Conservation (phyloP, 805 yeast genomes). For the Nakazawaea anatomiae region DNA sequence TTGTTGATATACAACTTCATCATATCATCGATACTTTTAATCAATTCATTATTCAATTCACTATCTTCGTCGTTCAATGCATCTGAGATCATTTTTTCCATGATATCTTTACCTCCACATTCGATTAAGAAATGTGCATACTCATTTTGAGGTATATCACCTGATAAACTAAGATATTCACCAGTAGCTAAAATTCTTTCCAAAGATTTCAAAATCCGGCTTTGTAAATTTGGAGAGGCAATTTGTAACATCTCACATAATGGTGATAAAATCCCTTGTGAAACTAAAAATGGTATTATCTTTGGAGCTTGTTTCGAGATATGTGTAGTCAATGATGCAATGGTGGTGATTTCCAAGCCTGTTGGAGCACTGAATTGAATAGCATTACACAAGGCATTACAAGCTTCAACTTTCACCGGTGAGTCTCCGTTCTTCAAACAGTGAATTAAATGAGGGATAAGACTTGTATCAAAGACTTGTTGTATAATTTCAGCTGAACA, state of each 20-base stretch:
- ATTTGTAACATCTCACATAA: slow-evolving; percentile 5
- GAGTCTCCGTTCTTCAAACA: slow-evolving; percentile 1
- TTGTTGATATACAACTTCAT: neutral
- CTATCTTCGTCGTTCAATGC: slow-evolving; percentile 8
- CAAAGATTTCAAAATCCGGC: slow-evolving; percentile 6
- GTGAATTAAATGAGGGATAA: slow-evolving; percentile 10
- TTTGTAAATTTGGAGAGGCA: neutral
- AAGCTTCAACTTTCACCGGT: slow-evolving; percentile 2
- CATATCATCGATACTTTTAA: slow-evolving; percentile 1
- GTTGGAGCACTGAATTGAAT: slow-evolving; percentile 7
- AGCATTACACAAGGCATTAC: slow-evolving; percentile 10
- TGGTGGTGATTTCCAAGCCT: neutral
- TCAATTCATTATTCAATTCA: slow-evolving; percentile 3
- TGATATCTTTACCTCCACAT: slow-evolving; percentile 7
- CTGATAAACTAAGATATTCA: slow-evolving; percentile 3
- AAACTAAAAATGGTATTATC: slow-evolving; percentile 9
- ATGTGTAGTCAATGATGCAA: neutral
- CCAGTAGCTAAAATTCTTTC: slow-evolving; percentile 10
- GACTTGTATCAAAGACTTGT: slow-evolving; percentile 6
- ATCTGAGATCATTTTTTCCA: slow-evolving; percentile 4
- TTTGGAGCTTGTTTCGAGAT: slow-evolving; percentile 5
- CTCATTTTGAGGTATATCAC: slow-evolving; percentile 5
- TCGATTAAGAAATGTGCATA: slow-evolving; percentile 5
- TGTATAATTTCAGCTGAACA: slow-evolving; percentile 8
- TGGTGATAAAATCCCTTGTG: slow-evolving; percentile 9